Conservation (phyloP, 306 rosid genomes). For the Quillaja saponaria region DNA sequence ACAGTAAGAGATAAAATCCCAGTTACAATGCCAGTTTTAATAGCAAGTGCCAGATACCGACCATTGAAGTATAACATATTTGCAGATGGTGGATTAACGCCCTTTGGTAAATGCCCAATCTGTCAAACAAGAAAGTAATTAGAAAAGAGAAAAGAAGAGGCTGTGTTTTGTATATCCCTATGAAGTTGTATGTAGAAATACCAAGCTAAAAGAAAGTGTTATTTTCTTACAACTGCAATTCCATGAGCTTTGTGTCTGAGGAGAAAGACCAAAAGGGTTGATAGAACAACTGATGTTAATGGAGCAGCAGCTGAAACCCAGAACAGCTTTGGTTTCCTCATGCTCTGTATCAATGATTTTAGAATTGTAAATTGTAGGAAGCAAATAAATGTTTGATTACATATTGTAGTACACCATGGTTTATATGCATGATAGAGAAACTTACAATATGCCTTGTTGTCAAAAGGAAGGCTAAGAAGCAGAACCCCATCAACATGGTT, state of each 20-base stretch:
- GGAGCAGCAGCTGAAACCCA: conserved; percentile 97
- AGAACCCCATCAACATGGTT: conserved; percentile 68
- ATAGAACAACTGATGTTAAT: conserved; percentile 77
- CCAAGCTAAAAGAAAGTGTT: not conserved
- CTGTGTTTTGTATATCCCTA: too few relatives aligned
- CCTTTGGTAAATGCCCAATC: conserved; percentile 94
- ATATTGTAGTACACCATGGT: not conserved
- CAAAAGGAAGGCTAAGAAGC: conserved; percentile 65
- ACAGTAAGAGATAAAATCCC: conserved; percentile 95
- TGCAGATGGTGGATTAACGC: conserved; percentile 83
- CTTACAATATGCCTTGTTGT: conserved; percentile 82
- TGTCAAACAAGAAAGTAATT: conserved; percentile 22
- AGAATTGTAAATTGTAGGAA: conserved; percentile 27
- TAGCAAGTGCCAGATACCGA: conserved; percentile 64
- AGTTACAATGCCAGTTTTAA: conserved; percentile 87
- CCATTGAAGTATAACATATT: conserved; percentile 83
- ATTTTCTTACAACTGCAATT: conserved; percentile 63
- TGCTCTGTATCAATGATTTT: conserved; percentile 54
- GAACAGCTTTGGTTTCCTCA: conserved; percentile 77
- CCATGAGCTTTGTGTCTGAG: conserved; percentile 49
- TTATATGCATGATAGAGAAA: conserved; percentile 4
- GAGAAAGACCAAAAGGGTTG: conserved; percentile 73
- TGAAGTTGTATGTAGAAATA: not conserved
- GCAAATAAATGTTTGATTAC: not conserved
- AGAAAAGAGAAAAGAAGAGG: not conserved